Evolutionary conservation across 1,284 basidiomycete species (phyloP), one percentile per base, ranked within the genome.

Genomic region (Cutaneotrichosporon sp.): DNA sequence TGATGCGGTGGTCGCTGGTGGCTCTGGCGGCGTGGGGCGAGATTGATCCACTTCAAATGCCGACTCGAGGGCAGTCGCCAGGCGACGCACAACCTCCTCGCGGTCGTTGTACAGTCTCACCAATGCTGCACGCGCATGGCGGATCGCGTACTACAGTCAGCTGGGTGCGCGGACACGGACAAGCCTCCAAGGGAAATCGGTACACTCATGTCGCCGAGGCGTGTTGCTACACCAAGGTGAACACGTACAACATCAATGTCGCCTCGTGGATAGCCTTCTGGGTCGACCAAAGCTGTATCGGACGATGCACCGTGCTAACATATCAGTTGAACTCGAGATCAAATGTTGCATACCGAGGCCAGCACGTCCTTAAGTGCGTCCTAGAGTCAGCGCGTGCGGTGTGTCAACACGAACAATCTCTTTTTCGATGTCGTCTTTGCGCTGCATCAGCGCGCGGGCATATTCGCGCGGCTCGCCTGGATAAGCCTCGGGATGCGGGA

Each of bases 201-300:
- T n/a, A n/a, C n/a, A n/a, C n/a, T n/a, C n/a, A n/a, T n/a, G n/a
- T n/a, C n/a, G n/a, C n/a, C n/a, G n/a, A n/a, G n/a, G 11, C 17
- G 4, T 19, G 1, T 6, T n/a, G 34, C 10, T 29, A n/a, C n/a
- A 14, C 29, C 2, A 20, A n/a, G 9, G 6, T 17, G 17, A 14
- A 25, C 8, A 61, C 68, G 25, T 42, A 70, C 71, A 17, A 94
- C 79, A 66, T 94, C 90, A 48, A 78, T 75, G 55, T 78, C 77
- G 12, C 82, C 83, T 10, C 88, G 80, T 1, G 91, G 91, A 71
- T 89, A 94, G 6, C 90, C 91, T 52, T 92, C 85, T 0, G 77
- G 62, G 65, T 93, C 90, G 44, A 93, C 80, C 29, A 94, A 81
- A 0, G 87, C 82, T 0, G 86, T 83, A 10, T 60, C 61, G 9